phyloP scores from a whole-genome alignment of 306 rosid species.

The Glycine tomentella region DNA sequence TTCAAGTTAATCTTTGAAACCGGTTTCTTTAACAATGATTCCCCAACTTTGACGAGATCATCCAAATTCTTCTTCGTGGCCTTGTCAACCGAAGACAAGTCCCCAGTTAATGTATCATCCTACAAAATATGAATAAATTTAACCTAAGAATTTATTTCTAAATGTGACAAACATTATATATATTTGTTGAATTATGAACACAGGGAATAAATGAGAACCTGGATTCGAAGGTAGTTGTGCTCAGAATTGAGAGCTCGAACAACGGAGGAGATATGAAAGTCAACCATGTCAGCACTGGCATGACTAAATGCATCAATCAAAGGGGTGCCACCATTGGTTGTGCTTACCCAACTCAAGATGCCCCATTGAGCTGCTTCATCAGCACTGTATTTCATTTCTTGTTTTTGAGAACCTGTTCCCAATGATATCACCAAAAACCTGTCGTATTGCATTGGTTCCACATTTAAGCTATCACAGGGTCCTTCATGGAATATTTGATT shows the following conservation, averaged over 20 bases:
- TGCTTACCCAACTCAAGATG: conserved; percentile 57
- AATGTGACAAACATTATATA: no score
- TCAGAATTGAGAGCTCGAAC: conserved; percentile 58
- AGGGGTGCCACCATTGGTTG: conserved; percentile 54
- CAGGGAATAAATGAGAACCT: conserved; percentile 39
- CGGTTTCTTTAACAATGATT: conserved; percentile 58
- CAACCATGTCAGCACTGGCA: conserved; percentile 65
- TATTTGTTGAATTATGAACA: no score
- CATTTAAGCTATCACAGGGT: conserved; percentile 30
- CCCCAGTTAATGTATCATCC: conserved; percentile 64
- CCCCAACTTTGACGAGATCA: conserved; percentile 59
- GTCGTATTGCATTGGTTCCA: conserved; percentile 47
- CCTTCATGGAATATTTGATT: conserved; percentile 45
- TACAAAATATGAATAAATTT: conserved; percentile 17
- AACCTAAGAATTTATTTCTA: background rate
- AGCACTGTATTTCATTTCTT: conserved; percentile 53
- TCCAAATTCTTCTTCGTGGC: conserved; percentile 63
- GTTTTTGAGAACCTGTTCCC: conserved; percentile 69
- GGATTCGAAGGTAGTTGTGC: conserved; percentile 61
- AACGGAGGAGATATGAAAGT: conserved; percentile 56
- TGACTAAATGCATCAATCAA: conserved; percentile 55
- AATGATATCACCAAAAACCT: conserved; percentile 62
- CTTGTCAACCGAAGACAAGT: conserved; percentile 57
- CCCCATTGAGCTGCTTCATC: conserved; percentile 67
- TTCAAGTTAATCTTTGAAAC: conserved; percentile 66